Base-by-base conservation (phyloP, 208 protist species). In the Trypanosoma platydactyli region DNA sequence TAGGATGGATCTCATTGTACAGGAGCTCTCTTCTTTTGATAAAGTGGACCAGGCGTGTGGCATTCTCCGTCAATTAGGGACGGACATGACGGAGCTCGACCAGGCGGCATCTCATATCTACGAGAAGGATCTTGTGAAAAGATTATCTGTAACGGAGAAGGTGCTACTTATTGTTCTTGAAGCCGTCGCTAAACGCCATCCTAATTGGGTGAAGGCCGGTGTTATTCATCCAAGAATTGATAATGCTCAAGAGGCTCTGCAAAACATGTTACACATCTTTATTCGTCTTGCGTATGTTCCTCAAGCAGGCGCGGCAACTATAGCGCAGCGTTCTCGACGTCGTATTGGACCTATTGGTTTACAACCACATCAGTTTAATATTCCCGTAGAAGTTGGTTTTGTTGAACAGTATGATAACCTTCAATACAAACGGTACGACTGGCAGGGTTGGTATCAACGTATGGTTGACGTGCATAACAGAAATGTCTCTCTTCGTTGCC, bases 381-480 rank as follows among this genome's bases (percentile, higher is more conserved):
- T 93, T 18, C 82, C 89, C 0, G 61, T 78, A 12, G 89, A 95
- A 72, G 72, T 95, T 58, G 89, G 89, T 57, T 83, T 90, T 72
- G 86, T 93, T 27, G 89, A 95, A 71, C 84, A 93, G 62, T 93
- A 89, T 72, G 83, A 95, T 76, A 95, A 95, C 64, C 56, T 95
- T 46, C 85, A 91, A 62, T 94, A 93, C 78, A 96, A 96, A 73
- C 80, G 85, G 9, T 96, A 94, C 71, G 91, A 96, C 68, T 94
- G 87, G 86, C 87, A 93, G 54, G 91, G 91, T 27, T 94, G 91
- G 86, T 93, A 94, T 58, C 91, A 96, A 67, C 87, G 91, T 58
- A 94, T 94, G 86, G 68, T 87, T 15, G 91, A 96, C 64, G 64
- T 96, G 38, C 91, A 96, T 73, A 94, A 94, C 72, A 87, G 91